Conservation (phyloP, 2,329 filamentous ascomycete genomes). For the Leptoxyphium fumago region DNA sequence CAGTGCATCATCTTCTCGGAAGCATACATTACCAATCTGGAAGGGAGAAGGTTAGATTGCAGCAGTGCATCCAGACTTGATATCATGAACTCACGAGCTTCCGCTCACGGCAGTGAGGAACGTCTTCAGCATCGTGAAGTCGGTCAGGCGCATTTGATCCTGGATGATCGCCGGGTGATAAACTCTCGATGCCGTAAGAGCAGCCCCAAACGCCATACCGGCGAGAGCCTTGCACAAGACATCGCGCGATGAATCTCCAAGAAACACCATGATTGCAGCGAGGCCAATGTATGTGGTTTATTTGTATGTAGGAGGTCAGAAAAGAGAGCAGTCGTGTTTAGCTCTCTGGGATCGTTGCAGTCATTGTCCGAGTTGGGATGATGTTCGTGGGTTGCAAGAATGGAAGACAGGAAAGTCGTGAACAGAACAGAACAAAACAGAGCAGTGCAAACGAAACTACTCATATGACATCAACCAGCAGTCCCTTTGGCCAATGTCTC, state of each 20-base stretch:
- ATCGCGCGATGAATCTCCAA: background rate
- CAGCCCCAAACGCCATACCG: conserved; percentile 38
- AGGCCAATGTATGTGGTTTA: no score
- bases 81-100: conserved; percentile 38
- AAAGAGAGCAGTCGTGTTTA: no score
- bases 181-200: conserved; percentile 46
- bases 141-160: conserved; percentile 43
- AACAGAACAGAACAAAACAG: no score
- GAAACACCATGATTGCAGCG: background rate
- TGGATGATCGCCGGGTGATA: conserved; percentile 42
- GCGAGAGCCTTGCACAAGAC: background rate
- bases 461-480: no score
- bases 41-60: conserved; percentile 1
- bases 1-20: conserved; percentile 1
- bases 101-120: conserved; percentile 49
- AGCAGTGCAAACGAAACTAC: no score
- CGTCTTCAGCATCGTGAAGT: conserved; percentile 52
- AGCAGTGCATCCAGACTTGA: background rate
- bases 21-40: conserved; percentile 28
- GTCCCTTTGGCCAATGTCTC: no score
- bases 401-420: no score
- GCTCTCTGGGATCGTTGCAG: no score
- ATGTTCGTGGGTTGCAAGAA: no score
- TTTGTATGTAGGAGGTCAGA: no score
- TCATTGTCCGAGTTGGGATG: no score